Conservation (phyloP, 306 rosid species). For the Castanea mollissima region DNA sequence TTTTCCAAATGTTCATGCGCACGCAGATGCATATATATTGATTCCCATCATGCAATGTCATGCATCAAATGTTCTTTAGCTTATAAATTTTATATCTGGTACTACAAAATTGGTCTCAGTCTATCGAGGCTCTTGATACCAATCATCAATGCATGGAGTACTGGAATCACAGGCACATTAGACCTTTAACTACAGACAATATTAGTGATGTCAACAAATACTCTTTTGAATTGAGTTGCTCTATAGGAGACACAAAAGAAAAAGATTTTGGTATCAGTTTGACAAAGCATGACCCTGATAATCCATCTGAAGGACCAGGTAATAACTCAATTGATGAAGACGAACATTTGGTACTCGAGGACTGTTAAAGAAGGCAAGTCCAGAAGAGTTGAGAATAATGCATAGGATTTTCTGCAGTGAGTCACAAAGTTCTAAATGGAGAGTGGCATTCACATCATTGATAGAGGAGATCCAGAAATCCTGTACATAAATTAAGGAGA, state of each 20-base stretch:
- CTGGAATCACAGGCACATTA: slow-evolving; percentile 55
- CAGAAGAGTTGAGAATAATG: slow-evolving; percentile 53
- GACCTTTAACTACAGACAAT: slow-evolving; percentile 19
- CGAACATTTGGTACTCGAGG: slow-evolving; percentile 32
- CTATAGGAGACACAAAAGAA: slow-evolving; percentile 26
- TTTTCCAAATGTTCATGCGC: background rate
- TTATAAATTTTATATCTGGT: slow-evolving; percentile 15
- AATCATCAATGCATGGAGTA: slow-evolving; percentile 66
- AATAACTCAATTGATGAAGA: slow-evolving; percentile 35
- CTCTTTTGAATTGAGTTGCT: slow-evolving; percentile 29
- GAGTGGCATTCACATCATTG: slow-evolving; percentile 38
- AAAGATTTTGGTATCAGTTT: slow-evolving; percentile 46
- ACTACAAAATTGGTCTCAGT: slow-evolving; percentile 44
- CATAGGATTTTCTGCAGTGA: slow-evolving; percentile 46
- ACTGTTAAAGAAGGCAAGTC: slow-evolving; percentile 52
- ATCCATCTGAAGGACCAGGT: slow-evolving; percentile 19
- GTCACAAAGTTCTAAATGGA: slow-evolving; percentile 36
- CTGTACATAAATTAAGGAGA: slow-evolving; percentile 45
- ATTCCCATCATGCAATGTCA: slow-evolving; percentile 5
- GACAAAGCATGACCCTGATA: slow-evolving; percentile 29
- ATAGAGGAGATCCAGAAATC: slow-evolving; percentile 51
- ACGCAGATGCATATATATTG: background rate
- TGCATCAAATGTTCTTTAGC: slow-evolving; percentile 7
- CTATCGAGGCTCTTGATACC: slow-evolving; percentile 73
- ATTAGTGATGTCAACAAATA: slow-evolving; percentile 23